Evolutionary conservation across 225 moss, liverwort and hornwort genomes (phyloP).

Genomic region (Physcomitrellopsis africana): DNA sequence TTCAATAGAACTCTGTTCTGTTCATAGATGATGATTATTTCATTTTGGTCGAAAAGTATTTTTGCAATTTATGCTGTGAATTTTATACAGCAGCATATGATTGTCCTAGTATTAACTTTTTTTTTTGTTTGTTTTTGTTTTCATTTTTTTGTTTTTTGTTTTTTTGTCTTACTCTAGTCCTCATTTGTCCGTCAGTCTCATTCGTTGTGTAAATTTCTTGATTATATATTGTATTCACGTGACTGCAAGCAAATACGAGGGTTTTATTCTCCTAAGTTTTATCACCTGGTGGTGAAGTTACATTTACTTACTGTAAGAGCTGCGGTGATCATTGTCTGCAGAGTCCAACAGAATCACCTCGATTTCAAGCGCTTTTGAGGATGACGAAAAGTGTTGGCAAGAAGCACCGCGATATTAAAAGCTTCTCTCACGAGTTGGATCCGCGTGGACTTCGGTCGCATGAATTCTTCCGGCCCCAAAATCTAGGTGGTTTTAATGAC

Average conservation of each 20-base stretch:
- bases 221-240: not conserved
- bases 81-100: conserved; percentile 2
- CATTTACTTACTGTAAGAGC: conserved; percentile 4
- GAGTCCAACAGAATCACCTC: conserved; percentile 99
- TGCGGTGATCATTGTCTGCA: conserved; percentile 36
- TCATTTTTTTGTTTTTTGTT: too few species aligned
- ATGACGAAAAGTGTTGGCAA: conserved; percentile 87
- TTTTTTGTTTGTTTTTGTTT: too few species aligned
- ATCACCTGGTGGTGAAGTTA: not conserved
- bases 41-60: not conserved
- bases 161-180: conserved; percentile 11
- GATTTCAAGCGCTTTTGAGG: conserved; percentile 93
- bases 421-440: conserved; percentile 99
- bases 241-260: not conserved
- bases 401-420: conserved; percentile 86
- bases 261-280: not conserved
- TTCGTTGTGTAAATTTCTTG: conserved; percentile 2
- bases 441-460: conserved; percentile 85
- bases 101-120: not conserved
- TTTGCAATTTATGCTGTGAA: conserved; percentile 2
- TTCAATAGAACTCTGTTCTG: not conserved
- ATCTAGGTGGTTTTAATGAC: conserved; percentile 77
- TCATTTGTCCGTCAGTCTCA: not conserved
- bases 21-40: not conserved
- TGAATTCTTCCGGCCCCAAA: conserved; percentile 89